Evolutionary conservation across 176 grass and related monocot species (phyloP).

Genomic region (Miscanthus lutarioriparius): DNA sequence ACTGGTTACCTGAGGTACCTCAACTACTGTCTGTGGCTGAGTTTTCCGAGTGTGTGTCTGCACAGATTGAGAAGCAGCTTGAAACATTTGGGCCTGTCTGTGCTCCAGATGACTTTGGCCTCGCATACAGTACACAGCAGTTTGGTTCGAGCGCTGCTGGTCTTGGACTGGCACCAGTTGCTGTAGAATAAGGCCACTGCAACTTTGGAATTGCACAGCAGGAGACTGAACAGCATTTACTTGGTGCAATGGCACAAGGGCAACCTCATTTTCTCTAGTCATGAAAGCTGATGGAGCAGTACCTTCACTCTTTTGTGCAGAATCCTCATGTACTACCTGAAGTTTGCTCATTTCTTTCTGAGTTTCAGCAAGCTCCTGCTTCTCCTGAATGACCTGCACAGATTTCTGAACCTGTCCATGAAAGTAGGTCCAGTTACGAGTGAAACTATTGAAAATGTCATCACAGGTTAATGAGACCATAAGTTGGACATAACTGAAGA

Average conservation of each 20-base stretch:
- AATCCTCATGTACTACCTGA: constrained; percentile 67
- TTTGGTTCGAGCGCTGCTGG: constrained; percentile 37
- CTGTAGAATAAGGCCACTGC: constrained; percentile 53
- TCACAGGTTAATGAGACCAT: neutral
- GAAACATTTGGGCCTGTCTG: constrained; percentile 40
- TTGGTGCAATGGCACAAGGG: constrained; percentile 68
- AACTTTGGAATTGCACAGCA: constrained; percentile 54
- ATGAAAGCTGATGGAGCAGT: constrained; percentile 47
- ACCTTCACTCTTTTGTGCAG: constrained; percentile 60
- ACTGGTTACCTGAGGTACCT: constrained; percentile 32
- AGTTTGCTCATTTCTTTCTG: constrained; percentile 81
- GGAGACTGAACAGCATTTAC: constrained; percentile 48
- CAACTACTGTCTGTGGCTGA: constrained; percentile 44
- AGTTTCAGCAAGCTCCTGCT: constrained; percentile 75
- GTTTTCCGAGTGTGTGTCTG: constrained; percentile 43
- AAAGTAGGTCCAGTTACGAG: constrained; percentile 22
- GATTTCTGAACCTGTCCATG: constrained; percentile 71
- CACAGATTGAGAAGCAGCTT: constrained; percentile 51
- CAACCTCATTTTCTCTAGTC: constrained; percentile 57
- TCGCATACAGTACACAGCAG: constrained; percentile 49
- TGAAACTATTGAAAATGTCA: neutral
- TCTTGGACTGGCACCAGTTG: constrained; percentile 53
- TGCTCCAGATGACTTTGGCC: constrained; percentile 41
- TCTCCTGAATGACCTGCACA: constrained; percentile 79
- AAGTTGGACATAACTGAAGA: neutral